These are phyloP conservation scores for Eremothecium cymbalariae DNA, from an alignment of 1,139 yeast species.

Conservation along the genomic window DNA sequence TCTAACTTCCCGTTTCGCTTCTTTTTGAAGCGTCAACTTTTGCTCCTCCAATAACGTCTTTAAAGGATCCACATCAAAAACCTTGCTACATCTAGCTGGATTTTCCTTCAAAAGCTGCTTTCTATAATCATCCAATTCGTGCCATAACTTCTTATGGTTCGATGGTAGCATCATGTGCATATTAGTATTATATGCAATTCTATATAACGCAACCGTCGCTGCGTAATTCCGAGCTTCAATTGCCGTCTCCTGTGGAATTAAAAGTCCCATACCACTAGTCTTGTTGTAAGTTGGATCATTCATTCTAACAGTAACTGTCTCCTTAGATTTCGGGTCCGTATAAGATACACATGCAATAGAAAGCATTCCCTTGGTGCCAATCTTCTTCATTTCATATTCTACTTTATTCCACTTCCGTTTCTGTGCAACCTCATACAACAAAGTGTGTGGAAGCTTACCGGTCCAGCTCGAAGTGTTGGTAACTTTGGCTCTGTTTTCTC, in stretches of 20 bases:
- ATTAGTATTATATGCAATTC: slow-evolving; percentile 74
- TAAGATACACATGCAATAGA: slow-evolving; percentile 57
- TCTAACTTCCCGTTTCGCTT: slow-evolving; percentile 40
- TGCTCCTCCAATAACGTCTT: slow-evolving; percentile 47
- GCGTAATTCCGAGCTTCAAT: slow-evolving; percentile 85
- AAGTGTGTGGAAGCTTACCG: slow-evolving; percentile 83
- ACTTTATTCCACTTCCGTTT: slow-evolving; percentile 86
- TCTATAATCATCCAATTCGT: slow-evolving; percentile 54
- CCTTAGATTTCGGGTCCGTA: slow-evolving; percentile 76
- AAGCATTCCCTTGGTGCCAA: slow-evolving; percentile 46
- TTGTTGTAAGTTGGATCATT: slow-evolving; percentile 47
- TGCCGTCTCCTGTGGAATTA: slow-evolving; percentile 65
- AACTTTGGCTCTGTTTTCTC: slow-evolving; percentile 38
- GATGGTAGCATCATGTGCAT: slow-evolving; percentile 82
- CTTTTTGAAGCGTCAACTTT: slow-evolving; percentile 37
- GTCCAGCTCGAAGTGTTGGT: slow-evolving; percentile 73
- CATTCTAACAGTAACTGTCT: slow-evolving; percentile 50
- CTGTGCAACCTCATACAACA: slow-evolving; percentile 82
- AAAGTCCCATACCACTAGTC: slow-evolving; percentile 31
- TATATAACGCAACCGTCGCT: slow-evolving; percentile 78
- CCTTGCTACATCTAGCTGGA: slow-evolving; percentile 40
- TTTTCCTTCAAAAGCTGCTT: slow-evolving; percentile 39
- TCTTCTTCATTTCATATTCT: slow-evolving; percentile 56
- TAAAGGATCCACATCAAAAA: slow-evolving; percentile 69
- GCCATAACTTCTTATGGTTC: slow-evolving; percentile 74